A percentile compares a stretch with the other conserved stretches of the same genome.
phyloP scores from a whole-genome alignment of 768 basidiomycete genomes.

The Hemileccinum rubropunctum region DNA sequence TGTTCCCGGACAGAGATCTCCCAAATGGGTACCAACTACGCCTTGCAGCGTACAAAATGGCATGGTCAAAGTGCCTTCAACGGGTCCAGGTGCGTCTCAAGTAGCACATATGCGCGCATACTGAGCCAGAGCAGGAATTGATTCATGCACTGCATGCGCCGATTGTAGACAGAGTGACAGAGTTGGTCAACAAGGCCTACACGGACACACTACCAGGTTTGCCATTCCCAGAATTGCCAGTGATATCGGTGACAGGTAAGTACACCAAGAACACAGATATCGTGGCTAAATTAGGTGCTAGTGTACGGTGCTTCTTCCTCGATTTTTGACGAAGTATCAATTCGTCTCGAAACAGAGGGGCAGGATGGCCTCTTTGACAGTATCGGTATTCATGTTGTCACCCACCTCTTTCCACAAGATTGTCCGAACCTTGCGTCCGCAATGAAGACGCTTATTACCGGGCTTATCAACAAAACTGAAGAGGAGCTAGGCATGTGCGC shows the following conservation, averaged over 20 bases:
- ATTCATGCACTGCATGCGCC: conserved; percentile 48
- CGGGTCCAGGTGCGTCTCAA: conserved; percentile 49
- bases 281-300: conserved; percentile 14
- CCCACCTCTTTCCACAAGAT: conserved; percentile 58
- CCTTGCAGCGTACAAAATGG: conserved; percentile 50
- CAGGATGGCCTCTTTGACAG: conserved; percentile 22
- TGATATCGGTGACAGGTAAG: conserved; percentile 56
- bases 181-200: conserved; percentile 45
- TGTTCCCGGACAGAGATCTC: conserved; percentile 31
- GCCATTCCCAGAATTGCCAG: conserved; percentile 61
- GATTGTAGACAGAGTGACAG: conserved; percentile 42
- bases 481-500: conserved; percentile 29
- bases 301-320: conserved; percentile 46
- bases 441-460: conserved; percentile 54
- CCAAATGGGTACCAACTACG: conserved; percentile 38
- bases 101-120: neutral
- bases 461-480: conserved; percentile 46
- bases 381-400: conserved; percentile 29
- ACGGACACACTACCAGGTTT: conserved; percentile 46
- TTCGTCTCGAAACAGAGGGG: conserved; percentile 32
- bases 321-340: conserved; percentile 45
- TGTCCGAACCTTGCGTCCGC: conserved; percentile 48
- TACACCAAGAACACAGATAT: neutral
- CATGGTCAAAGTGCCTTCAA: conserved; percentile 59
- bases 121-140: conserved; percentile 37